Percentiles rank a stretch among this genome's conserved stretches.
phyloP scores from a whole-genome alignment of 495 filamentous ascomycete genomes.

The Neurospora intermedia region DNA sequence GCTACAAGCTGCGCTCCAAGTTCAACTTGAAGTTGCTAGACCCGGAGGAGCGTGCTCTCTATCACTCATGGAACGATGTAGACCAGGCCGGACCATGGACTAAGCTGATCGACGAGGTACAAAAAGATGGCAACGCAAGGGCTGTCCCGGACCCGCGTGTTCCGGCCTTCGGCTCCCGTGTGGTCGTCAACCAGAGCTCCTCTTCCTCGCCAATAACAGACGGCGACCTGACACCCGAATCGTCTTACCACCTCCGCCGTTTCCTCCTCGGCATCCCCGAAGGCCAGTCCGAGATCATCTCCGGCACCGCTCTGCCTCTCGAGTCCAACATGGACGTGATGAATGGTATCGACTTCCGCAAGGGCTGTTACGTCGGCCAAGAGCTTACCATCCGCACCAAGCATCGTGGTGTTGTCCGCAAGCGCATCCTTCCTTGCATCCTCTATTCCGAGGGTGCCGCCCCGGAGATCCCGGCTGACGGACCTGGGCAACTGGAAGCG shows the following conservation, averaged over 20 bases:
- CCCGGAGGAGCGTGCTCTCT: conserved; percentile 50
- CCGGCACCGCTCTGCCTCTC: conserved; percentile 16
- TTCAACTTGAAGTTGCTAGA: conserved; percentile 54
- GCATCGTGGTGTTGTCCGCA: conserved; percentile 86
- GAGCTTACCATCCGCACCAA: conserved; percentile 91
- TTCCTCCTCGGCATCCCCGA: conserved; percentile 74
- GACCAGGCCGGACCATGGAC: background rate
- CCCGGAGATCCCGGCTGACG: background rate
- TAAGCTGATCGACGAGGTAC: background rate
- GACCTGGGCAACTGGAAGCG: conserved; percentile 3
- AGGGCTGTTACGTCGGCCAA: conserved; percentile 95
- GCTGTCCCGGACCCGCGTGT: conserved; percentile 51
- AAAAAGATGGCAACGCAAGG: background rate
- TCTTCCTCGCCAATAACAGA: conserved; percentile 17
- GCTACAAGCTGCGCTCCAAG: conserved; percentile 77
- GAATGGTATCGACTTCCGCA: conserved; percentile 77
- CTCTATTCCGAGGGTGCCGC: conserved; percentile 42
- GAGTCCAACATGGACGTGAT: conserved; percentile 68
- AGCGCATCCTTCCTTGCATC: conserved; percentile 75
- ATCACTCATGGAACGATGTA: conserved; percentile 48
- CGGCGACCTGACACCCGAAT: conserved; percentile 23
- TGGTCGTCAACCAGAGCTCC: conserved; percentile 12
- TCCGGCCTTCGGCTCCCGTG: conserved; percentile 54
- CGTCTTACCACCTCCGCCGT: conserved; percentile 55
- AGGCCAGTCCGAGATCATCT: conserved; percentile 43